Conservation (phyloP, 768 basidiomycete species). For the Rhizopogon sp. region DNA sequence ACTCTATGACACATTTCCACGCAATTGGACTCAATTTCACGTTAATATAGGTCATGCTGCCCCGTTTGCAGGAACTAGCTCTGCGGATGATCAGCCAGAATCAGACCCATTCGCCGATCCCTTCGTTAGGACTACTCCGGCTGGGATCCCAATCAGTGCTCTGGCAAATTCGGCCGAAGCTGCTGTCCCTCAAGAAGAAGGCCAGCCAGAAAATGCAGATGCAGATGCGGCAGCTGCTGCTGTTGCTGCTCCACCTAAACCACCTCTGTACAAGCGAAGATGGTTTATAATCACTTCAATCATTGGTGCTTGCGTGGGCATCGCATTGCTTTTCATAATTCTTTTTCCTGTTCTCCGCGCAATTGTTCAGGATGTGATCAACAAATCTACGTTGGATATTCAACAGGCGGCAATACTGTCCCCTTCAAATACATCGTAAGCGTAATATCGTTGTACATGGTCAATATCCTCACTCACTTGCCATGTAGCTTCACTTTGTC, state of each 20-base stretch:
- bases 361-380: slow-evolving; percentile 61
- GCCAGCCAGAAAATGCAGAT: not conserved
- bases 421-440: slow-evolving; percentile 56
- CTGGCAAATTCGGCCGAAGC: not conserved
- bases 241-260: slow-evolving; percentile 7
- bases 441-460: too few species aligned
- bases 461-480: slow-evolving; percentile 2
- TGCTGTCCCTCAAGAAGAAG: not conserved
- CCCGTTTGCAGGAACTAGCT: not conserved
- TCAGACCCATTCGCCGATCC: slow-evolving; percentile 9
- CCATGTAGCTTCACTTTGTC: slow-evolving; percentile 42
- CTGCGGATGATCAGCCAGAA: not conserved
- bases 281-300: slow-evolving; percentile 59
- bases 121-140: slow-evolving; percentile 6
- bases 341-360: slow-evolving; percentile 66
- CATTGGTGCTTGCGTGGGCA: slow-evolving; percentile 46
- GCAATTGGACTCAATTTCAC: not conserved
- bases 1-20: not conserved
- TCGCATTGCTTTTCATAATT: slow-evolving; percentile 61
- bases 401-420: slow-evolving; percentile 44
- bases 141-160: not conserved
- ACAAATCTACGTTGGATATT: slow-evolving; percentile 49
- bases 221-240: not conserved
- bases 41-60: slow-evolving; percentile 3
- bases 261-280: slow-evolving; percentile 55